Conservation (phyloP, 331 rosid genomes). For the Malus hybrid region DNA sequence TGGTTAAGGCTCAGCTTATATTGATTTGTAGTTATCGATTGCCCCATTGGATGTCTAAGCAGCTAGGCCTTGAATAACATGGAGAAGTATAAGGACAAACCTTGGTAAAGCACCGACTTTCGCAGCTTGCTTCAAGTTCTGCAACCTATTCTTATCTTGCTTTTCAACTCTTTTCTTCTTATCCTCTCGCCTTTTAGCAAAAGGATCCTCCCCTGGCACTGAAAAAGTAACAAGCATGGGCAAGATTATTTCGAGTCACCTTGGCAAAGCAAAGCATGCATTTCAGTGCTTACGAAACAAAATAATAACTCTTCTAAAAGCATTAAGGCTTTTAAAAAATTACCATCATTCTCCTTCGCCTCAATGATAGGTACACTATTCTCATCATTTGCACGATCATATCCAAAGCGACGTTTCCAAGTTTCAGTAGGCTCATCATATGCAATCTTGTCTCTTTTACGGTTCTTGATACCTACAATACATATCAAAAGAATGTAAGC, state of each 20-base stretch:
- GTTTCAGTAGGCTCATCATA: constrained; percentile 61
- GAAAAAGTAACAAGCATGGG: constrained; percentile 15
- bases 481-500: not conserved
- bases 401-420: constrained; percentile 79
- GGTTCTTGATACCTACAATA: constrained; percentile 59
- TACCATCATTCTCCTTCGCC: constrained; percentile 86
- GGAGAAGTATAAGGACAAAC: constrained; percentile 26
- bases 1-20: not conserved
- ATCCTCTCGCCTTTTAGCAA: constrained; percentile 62
- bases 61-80: not conserved
- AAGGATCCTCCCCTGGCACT: constrained; percentile 80
- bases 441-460: constrained; percentile 60
- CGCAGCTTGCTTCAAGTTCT: constrained; percentile 75
- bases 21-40: not conserved
- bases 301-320: not conserved
- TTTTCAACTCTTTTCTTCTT: constrained; percentile 67
- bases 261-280: not conserved
- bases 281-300: not conserved
- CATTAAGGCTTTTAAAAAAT: not conserved
- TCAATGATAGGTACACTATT: constrained; percentile 73
- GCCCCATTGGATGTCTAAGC: not conserved
- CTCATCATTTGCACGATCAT: constrained; percentile 87
- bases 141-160: constrained; percentile 61
- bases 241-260: not conserved
- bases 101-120: constrained; percentile 78